Evolutionary conservation across 2,329 filamentous ascomycete genomes (phyloP).

Genomic region (Periconia digitata): DNA sequence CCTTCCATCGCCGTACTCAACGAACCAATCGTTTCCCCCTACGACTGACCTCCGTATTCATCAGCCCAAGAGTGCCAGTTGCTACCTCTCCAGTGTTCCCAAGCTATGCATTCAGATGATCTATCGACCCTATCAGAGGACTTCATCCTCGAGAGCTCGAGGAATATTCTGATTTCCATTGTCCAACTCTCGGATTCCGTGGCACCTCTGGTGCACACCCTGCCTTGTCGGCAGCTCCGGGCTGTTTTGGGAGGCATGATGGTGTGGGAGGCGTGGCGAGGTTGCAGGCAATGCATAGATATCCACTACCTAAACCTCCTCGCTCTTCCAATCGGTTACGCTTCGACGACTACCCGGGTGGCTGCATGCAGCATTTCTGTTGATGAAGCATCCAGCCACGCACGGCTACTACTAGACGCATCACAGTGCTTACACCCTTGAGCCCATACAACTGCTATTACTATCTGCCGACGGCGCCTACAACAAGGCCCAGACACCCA

Average conservation of each 20-base stretch:
- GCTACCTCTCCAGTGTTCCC: background rate
- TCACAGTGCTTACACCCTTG: background rate
- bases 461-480: background rate
- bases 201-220: background rate
- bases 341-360: background rate
- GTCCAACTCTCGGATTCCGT: background rate
- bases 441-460: background rate
- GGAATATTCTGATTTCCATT: background rate
- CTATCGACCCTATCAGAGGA: background rate
- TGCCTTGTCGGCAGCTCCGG: background rate
- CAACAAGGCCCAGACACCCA: background rate
- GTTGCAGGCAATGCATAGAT: slow-evolving; percentile 1
- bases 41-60: background rate
- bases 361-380: background rate
- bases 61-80: background rate
- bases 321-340: background rate
- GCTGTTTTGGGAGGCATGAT: background rate
- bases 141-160: background rate
- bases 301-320: background rate
- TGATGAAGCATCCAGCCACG: too few relatives aligned
- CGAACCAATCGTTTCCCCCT: background rate
- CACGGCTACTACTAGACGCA: background rate
- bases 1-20: background rate
- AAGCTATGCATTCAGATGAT: background rate
- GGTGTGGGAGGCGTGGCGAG: background rate